phyloP scores from a whole-genome alignment of 2,329 filamentous ascomycete genomes.

The Microsporum canis region DNA sequence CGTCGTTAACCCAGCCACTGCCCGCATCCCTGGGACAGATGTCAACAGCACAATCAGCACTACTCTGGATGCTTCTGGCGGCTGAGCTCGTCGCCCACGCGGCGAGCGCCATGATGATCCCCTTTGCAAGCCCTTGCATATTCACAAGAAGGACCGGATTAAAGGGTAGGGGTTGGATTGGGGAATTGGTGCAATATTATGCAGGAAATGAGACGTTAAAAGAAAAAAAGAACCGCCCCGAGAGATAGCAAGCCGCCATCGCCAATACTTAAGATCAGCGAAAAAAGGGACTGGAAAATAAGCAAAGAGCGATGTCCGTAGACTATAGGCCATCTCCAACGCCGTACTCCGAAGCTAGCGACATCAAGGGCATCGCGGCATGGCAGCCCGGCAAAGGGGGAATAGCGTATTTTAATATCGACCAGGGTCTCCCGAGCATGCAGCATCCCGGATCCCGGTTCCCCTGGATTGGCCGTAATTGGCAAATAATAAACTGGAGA shows the following conservation, averaged over 20 bases:
- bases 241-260: background rate
- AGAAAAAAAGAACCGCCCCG: background rate
- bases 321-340: background rate
- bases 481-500: background rate
- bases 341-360: background rate
- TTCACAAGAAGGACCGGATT: background rate
- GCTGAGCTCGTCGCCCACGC: slow-evolving; percentile 18
- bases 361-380: background rate
- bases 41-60: slow-evolving; percentile 1
- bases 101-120: slow-evolving; percentile 18
- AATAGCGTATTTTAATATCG: background rate
- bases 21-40: slow-evolving; percentile 1
- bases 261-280: background rate
- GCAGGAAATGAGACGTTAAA: slow-evolving; percentile 1
- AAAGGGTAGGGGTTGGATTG: background rate
- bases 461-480: background rate
- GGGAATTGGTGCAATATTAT: background rate
- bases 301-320: background rate
- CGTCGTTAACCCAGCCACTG: slow-evolving; percentile 8
- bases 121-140: slow-evolving; percentile 8
- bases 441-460: background rate
- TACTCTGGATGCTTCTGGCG: slow-evolving; percentile 6
- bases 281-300: background rate
- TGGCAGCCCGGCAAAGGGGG: background rate
- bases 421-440: background rate